These are phyloP conservation scores for Ceratocystis alfenasii DNA, from an alignment of 2,329 filamentous ascomycete genomes.

Conservation along the genomic window DNA sequence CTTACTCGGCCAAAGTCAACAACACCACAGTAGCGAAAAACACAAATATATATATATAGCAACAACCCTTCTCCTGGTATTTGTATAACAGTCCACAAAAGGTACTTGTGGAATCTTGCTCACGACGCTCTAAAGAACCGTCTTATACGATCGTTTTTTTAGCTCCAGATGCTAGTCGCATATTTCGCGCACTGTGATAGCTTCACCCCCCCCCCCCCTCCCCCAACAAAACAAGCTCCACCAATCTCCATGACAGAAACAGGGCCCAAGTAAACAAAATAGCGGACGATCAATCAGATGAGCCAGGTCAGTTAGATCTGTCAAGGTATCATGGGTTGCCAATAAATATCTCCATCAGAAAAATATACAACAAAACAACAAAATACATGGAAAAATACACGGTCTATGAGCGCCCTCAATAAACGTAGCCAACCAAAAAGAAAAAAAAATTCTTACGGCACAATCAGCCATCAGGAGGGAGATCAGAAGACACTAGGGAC, in stretches of 20 bases:
- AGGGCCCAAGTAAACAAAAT: constrained; percentile 6
- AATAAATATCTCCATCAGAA: too few species aligned
- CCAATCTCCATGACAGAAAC: constrained; percentile 5
- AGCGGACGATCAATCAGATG: neutral
- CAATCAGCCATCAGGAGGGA: neutral
- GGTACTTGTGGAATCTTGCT: neutral
- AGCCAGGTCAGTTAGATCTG: neutral
- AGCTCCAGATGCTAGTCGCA: constrained; percentile 1
- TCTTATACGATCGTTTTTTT: constrained; percentile 2
- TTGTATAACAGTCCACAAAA: too few species aligned
- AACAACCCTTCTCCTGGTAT: neutral
- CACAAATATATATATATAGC: neutral
- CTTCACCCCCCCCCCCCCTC: neutral
- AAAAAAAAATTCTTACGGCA: neutral
- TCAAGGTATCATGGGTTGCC: too few species aligned
- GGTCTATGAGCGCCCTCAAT: too few species aligned
- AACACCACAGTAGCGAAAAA: neutral
- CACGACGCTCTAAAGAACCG: neutral
- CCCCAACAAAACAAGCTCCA: neutral
- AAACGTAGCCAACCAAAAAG: too few species aligned
- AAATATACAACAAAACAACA: too few species aligned
- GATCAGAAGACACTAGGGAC: neutral
- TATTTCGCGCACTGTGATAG: constrained; percentile 10
- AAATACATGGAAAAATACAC: too few species aligned
- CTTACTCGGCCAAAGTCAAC: neutral